Percentiles rank a stretch among this genome's conserved stretches.
Evolutionary conservation across 176 grass and related monocot genomes (phyloP).

Genomic region (Chrysopogon serrulatus): DNA sequence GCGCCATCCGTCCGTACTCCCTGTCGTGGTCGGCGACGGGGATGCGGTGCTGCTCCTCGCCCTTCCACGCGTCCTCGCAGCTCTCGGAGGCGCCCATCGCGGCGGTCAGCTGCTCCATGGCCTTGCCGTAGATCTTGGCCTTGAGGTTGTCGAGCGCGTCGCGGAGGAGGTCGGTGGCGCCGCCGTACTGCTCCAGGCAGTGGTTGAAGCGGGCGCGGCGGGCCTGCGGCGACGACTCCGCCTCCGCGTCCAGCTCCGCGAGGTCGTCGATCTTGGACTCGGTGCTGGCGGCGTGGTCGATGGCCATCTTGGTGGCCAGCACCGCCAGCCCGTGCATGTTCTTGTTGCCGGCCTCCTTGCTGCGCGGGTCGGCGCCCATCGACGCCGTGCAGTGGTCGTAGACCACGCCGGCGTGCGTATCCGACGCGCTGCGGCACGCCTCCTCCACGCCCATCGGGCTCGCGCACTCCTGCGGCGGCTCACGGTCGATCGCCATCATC

Average conservation of each 20-base stretch:
- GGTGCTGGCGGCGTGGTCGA: conserved; percentile 50
- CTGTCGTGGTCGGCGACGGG: conserved; percentile 43
- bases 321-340: conserved; percentile 28
- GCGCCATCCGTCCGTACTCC: conserved; percentile 49
- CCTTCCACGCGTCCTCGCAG: conserved; percentile 56
- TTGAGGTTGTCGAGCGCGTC: conserved; percentile 61
- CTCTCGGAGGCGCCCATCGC: conserved; percentile 43
- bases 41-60: background rate
- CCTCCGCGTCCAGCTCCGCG: conserved; percentile 22
- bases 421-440: conserved; percentile 41
- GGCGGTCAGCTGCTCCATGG: conserved; percentile 36
- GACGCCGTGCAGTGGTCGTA: conserved; percentile 51
- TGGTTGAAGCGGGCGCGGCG: conserved; percentile 29
- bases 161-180: conserved; percentile 46
- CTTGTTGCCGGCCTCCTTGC: conserved; percentile 7
- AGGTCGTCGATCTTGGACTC: conserved; percentile 49
- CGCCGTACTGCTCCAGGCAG: conserved; percentile 54
- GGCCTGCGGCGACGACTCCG: background rate
- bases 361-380: conserved; percentile 11
- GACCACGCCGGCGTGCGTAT: conserved; percentile 27
- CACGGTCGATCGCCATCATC: background rate
- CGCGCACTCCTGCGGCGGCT: background rate
- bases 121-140: conserved; percentile 34
- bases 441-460: conserved; percentile 27
- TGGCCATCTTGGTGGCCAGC: conserved; percentile 39